Evolutionary conservation across 1,139 yeast species (phyloP).

Genomic region (Suhomyces wounanorum): DNA sequence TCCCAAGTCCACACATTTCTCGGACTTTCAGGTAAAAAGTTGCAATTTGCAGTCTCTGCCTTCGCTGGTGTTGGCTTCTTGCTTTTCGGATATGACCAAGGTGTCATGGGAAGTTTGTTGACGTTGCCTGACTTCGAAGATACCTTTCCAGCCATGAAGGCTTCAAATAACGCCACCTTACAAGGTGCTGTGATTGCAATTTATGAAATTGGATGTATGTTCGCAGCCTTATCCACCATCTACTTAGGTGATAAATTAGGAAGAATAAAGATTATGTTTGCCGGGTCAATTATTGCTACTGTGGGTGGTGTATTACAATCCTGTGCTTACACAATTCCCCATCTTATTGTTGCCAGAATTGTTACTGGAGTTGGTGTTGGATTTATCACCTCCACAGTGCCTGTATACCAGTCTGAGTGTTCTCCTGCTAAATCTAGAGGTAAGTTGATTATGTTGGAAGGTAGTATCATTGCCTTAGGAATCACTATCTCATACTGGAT

Average conservation of each 20-base stretch:
- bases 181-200: constrained; percentile 44
- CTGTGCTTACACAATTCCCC: constrained; percentile 33
- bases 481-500: constrained; percentile 31
- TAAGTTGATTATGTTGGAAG: constrained; percentile 37
- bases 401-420: constrained; percentile 42
- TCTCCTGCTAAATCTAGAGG: constrained; percentile 40
- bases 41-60: constrained; percentile 29
- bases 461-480: constrained; percentile 35
- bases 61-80: constrained; percentile 37
- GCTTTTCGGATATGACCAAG: constrained; percentile 51
- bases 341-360: constrained; percentile 43
- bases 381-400: constrained; percentile 40
- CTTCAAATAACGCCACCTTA: constrained; percentile 31
- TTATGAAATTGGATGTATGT: constrained; percentile 42
- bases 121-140: constrained; percentile 40
- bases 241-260: constrained; percentile 39
- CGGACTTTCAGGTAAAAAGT: constrained; percentile 29
- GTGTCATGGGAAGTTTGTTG: constrained; percentile 50
- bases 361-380: constrained; percentile 46
- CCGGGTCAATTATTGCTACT: constrained; percentile 35
- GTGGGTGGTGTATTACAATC: constrained; percentile 42
- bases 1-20: constrained; percentile 19
- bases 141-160: constrained; percentile 39
- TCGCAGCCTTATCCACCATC: constrained; percentile 36
- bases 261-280: constrained; percentile 32